phyloP scores from a whole-genome alignment of 164 flowering plant species.

The Taxillus chinensis region DNA sequence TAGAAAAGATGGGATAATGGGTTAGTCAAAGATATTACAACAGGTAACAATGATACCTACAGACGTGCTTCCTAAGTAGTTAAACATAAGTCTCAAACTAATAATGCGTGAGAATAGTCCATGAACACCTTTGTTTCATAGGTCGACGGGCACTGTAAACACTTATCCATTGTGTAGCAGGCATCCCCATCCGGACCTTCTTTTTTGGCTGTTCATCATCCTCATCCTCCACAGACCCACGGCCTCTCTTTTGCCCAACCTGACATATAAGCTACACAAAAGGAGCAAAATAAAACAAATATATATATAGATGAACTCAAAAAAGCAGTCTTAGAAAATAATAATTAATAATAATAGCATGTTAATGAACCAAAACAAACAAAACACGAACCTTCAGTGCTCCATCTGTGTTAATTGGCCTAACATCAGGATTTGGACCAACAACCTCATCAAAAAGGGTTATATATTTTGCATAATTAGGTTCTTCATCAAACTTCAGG shows the following conservation, averaged over 20 bases:
- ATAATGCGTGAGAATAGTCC: no score
- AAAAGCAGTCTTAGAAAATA: no score
- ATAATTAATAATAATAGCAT: neutral
- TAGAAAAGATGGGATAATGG: no score
- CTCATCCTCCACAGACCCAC: conserved; percentile 33
- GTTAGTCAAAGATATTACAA: no score
- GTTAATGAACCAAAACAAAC: neutral
- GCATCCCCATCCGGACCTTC: conserved; percentile 52
- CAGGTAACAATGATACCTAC: no score
- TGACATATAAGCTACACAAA: conserved; percentile 33
- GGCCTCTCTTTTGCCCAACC: conserved; percentile 56
- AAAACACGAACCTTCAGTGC: conserved; percentile 43
- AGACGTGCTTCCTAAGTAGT: no score
- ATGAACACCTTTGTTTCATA: conserved; percentile 53
- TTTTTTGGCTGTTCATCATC: conserved; percentile 55
- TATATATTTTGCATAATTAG: conserved; percentile 48
- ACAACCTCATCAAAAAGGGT: conserved; percentile 51
- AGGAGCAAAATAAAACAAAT: neutral
- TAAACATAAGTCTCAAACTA: no score
- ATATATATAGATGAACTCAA: no score
- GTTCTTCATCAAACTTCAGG: conserved; percentile 62
- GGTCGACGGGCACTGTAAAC: conserved; percentile 53
- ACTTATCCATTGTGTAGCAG: conserved; percentile 63
- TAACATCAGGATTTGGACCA: conserved; percentile 38
- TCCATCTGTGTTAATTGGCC: conserved; percentile 61